These are phyloP conservation scores for Echium plantagineum DNA, from an alignment of 257 asterid species.

Conservation along the genomic window DNA sequence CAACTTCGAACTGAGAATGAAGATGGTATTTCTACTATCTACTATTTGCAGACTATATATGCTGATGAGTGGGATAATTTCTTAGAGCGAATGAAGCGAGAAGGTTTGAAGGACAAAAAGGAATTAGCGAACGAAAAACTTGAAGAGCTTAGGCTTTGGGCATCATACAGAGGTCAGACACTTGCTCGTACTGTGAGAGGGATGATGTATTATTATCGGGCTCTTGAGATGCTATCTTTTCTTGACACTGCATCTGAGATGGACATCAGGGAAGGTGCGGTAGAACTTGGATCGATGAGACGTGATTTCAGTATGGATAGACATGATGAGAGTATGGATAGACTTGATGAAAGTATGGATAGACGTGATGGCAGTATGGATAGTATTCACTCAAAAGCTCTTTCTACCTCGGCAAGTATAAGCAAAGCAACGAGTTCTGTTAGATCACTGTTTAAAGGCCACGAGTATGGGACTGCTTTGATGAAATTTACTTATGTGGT, in stretches of 20 bases:
- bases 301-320: constrained; percentile 32
- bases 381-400: constrained; percentile 32
- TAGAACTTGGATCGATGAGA: constrained; percentile 66
- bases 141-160: constrained; percentile 93
- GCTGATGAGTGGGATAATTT: constrained; percentile 96
- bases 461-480: constrained; percentile 87
- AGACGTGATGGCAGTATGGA: constrained; percentile 33
- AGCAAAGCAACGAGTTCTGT: constrained; percentile 79
- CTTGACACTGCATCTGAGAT: constrained; percentile 97
- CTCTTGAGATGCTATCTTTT: constrained; percentile 96
- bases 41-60: constrained; percentile 87
- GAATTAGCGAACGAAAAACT: constrained; percentile 72
- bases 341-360: too few species aligned
- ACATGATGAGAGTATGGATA: constrained; percentile 26
- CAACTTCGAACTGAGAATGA: constrained; percentile 94
- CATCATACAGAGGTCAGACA: constrained; percentile 96
- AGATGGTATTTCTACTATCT: constrained; percentile 91
- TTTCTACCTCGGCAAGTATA: constrained; percentile 60
- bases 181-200: constrained; percentile 96
- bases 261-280: constrained; percentile 87
- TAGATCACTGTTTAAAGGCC: constrained; percentile 68
- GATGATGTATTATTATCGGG: constrained; percentile 98
- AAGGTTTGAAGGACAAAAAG: constrained; percentile 68
- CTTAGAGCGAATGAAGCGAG: constrained; percentile 80
- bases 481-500: constrained; percentile 94